phyloP scores from a whole-genome alignment of 352 stramenopile species.

The Phytophthora chlamydospora region DNA sequence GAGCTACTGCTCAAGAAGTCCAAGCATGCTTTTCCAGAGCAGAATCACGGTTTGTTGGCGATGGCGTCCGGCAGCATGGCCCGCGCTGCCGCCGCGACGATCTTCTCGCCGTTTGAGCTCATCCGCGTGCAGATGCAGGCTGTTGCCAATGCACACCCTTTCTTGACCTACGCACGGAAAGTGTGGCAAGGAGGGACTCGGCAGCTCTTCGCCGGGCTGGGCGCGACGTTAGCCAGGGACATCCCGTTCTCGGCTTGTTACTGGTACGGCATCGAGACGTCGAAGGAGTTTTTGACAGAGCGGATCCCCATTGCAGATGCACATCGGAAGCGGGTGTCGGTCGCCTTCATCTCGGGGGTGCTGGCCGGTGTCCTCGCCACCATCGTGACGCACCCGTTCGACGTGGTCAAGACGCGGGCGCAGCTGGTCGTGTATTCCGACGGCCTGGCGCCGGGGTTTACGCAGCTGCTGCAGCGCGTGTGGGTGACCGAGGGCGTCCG shows the following conservation, averaged over 20 bases:
- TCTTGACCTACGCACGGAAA: conserved; percentile 46
- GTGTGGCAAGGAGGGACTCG: conserved; percentile 49
- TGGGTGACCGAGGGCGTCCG: conserved; percentile 47
- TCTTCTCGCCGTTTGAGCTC: conserved; percentile 88
- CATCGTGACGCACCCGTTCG: conserved; percentile 93
- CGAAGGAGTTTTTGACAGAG: conserved; percentile 56
- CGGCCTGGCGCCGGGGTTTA: conserved; percentile 27
- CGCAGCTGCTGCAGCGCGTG: conserved; percentile 57
- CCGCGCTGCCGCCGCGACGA: conserved; percentile 56
- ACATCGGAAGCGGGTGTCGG: conserved; percentile 41
- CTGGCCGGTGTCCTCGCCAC: conserved; percentile 86
- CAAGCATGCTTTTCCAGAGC: conserved; percentile 44
- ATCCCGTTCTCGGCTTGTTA: conserved; percentile 96
- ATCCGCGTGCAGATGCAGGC: conserved; percentile 90
- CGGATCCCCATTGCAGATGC: conserved; percentile 34
- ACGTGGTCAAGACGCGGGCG: conserved; percentile 95
- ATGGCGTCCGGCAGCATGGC: conserved; percentile 61
- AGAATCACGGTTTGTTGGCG: conserved; percentile 46
- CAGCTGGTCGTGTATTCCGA: conserved; percentile 68
- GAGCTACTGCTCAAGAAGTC: conserved; percentile 68
- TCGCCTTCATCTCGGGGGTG: conserved; percentile 88
- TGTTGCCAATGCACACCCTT: conserved; percentile 56
- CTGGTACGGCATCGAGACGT: conserved; percentile 91
- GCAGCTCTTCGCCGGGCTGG: conserved; percentile 75
- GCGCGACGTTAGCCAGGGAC: conserved; percentile 91